Percentiles rank a stretch among this genome's conserved stretches.
phyloP scores from a whole-genome alignment of 345 rosid genomes.

The Viola odorata region DNA sequence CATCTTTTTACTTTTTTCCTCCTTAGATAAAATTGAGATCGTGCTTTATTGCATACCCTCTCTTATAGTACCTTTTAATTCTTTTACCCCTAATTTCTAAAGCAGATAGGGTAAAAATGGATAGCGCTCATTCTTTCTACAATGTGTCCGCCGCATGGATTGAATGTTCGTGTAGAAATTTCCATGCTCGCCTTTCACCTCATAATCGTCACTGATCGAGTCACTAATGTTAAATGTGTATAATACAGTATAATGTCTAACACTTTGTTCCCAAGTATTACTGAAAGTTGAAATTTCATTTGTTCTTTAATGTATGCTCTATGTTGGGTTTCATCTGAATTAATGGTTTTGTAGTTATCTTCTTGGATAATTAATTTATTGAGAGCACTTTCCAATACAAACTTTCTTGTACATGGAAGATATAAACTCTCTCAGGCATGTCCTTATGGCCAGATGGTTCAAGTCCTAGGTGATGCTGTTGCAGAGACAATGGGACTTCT shows the following conservation, averaged over 20 bases:
- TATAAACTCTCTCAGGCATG: not conserved
- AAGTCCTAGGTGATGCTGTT: conserved; percentile 18
- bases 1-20: not conserved
- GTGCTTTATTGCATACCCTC: not conserved
- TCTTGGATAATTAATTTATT: too few relatives aligned
- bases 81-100: not conserved
- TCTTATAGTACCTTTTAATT: not conserved
- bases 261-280: not conserved
- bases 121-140: conserved; percentile 2
- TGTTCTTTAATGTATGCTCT: not conserved
- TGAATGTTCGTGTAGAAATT: not conserved
- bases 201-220: conserved; percentile 1
- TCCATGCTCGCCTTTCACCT: conserved; percentile 14
- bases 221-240: not conserved
- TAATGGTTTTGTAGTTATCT: too few relatives aligned
- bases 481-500: conserved; percentile 47
- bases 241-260: not conserved
- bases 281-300: not conserved
- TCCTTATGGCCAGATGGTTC: not conserved
- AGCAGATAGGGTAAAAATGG: conserved; percentile 2
- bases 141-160: conserved; percentile 13
- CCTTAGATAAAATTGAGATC: not conserved
- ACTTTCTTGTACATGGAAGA: too few relatives aligned
- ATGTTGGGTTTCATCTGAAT: too few relatives aligned
- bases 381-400: too few relatives aligned